Conservation (phyloP, 2,329 filamentous ascomycete genomes). For the Ascochyta rabiei region DNA sequence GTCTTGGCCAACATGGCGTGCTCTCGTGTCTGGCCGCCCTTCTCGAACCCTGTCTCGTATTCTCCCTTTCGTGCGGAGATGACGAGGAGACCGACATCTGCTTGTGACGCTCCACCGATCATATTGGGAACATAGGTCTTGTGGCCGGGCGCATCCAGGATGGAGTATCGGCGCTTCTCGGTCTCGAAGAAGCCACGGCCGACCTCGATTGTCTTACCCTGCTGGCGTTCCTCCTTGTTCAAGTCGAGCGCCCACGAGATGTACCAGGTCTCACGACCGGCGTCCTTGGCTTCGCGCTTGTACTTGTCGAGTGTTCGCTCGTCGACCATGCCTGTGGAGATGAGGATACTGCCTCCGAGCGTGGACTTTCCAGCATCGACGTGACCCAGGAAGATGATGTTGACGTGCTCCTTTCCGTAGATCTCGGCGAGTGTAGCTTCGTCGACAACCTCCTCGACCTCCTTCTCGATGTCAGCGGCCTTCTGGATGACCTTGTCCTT, state of each 20-base stretch:
- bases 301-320: slow-evolving; percentile 98
- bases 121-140: slow-evolving; percentile 98
- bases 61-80: slow-evolving; percentile 97
- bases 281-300: slow-evolving; percentile 85
- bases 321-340: slow-evolving; percentile 98
- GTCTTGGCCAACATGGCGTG: slow-evolving; percentile 98
- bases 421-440: slow-evolving; percentile 89
- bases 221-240: slow-evolving; percentile 92
- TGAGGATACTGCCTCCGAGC: slow-evolving; percentile 89
- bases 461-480: slow-evolving; percentile 82
- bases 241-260: slow-evolving; percentile 97
- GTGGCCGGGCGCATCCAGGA: slow-evolving; percentile 94
- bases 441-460: slow-evolving; percentile 79
- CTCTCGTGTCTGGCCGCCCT: slow-evolving; percentile 94
- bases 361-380: slow-evolving; percentile 99
- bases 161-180: slow-evolving; percentile 93
- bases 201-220: slow-evolving; percentile 98
- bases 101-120: slow-evolving; percentile 82
- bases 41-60: slow-evolving; percentile 98
- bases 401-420: slow-evolving; percentile 91
- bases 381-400: slow-evolving; percentile 97
- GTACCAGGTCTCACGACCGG: slow-evolving; percentile 98
- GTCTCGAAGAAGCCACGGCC: slow-evolving; percentile 93
- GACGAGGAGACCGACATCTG: slow-evolving; percentile 80
- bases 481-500: slow-evolving; percentile 67